These are phyloP conservation scores for Suillus variegatus DNA, from an alignment of 768 basidiomycete species.

Conservation along the genomic window DNA sequence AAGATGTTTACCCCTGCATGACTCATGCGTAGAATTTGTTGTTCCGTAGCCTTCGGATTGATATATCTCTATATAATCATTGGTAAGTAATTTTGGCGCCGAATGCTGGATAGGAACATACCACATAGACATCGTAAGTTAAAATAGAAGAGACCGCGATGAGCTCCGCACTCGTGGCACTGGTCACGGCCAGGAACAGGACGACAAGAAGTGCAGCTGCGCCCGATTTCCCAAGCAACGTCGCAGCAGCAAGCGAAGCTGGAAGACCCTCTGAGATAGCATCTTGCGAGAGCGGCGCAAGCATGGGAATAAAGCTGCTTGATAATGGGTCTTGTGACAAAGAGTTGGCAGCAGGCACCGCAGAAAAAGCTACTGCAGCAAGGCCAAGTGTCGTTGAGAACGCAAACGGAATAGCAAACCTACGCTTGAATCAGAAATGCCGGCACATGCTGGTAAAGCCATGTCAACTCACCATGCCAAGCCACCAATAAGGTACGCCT, in stretches of 20 bases:
- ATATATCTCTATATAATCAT: conserved; percentile 59
- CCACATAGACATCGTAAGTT: conserved; percentile 87
- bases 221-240: conserved; percentile 78
- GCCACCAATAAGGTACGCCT: conserved; percentile 88
- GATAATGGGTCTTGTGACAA: conserved; percentile 40
- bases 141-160: conserved; percentile 86
- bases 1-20: conserved; percentile 55
- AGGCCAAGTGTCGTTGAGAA: conserved; percentile 89
- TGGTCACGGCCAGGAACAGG: conserved; percentile 85
- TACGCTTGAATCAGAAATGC: conserved; percentile 18
- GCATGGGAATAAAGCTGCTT: conserved; percentile 49
- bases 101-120: conserved; percentile 19
- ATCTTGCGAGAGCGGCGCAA: conserved; percentile 44
- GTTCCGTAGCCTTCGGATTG: conserved; percentile 78
- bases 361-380: conserved; percentile 78
- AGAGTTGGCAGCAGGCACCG: conserved; percentile 33
- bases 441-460: background rate
- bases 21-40: conserved; percentile 66
- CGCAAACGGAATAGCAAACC: conserved; percentile 85
- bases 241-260: conserved; percentile 79
- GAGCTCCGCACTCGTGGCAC: conserved; percentile 85
- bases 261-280: conserved; percentile 91
- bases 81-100: background rate
- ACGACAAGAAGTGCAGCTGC: conserved; percentile 78
- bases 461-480: conserved; percentile 67